Evolutionary conservation across 2,329 filamentous ascomycete genomes (phyloP), one percentile per base, ranked within the genome.

Genomic region (Talaromyces sp.): DNA sequence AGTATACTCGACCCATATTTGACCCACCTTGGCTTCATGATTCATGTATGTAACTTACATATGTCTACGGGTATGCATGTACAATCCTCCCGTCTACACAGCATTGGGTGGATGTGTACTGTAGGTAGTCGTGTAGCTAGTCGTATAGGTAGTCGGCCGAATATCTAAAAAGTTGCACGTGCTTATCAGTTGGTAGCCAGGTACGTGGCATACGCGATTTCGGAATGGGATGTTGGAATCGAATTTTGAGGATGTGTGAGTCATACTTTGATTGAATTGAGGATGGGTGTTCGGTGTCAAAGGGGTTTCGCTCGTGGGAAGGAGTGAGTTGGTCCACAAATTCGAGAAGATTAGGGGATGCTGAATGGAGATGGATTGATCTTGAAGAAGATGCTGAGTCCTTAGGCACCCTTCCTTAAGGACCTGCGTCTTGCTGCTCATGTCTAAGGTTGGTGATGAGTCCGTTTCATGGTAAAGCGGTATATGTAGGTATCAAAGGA

Each of bases 1-100:
- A 39, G n/a, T 13, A 37, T 19, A 35, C 24, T 56, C n/a, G 52
- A 56, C 52, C 52, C 52, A 56, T 13, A 19, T 11, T 56, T 10
- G 52, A 56, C 52, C 52, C 52, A 56, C 52, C 52, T 37, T 56
- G 33, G 52, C 19, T 37, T 56, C n/a, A 37, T 37, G 27, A 54
- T 35, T 24, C 33, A 56, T 56, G 31, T 33, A 16, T 16, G 14
- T 39, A 24, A 4, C 11, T 1, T 14, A 27, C 6, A 37, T 22
- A 10, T 39, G 7, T 37, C 33, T 22, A 56, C 31, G 33, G 33
- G 16, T 35, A 52, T 54, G 47, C 48, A 56, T 37, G 52, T 56
- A 39, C 33, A 37, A 6, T 37, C 14, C 10, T 24, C 52, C 33
- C 52, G 19, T 37, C 31, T 56, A 37, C 7, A 31, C 27, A 31